These are phyloP conservation scores for Aureobasidium sp. DNA, from an alignment of 2,329 filamentous ascomycete genomes.

Conservation along the genomic window DNA sequence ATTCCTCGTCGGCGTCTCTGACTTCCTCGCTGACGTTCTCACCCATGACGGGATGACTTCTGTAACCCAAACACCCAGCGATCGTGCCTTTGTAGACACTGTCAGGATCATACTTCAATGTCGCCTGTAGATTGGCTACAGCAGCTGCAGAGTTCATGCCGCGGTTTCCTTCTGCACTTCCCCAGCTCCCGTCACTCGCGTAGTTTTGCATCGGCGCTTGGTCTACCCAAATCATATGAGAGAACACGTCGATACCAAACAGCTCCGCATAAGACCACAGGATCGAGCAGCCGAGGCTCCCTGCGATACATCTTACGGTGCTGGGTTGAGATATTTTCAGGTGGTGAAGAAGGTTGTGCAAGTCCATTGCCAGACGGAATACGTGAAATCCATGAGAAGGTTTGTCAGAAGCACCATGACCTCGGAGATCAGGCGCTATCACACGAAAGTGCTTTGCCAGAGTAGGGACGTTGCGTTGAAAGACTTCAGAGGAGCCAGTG, in stretches of 20 bases:
- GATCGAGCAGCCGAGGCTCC: constrained; percentile 13
- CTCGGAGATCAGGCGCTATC: not conserved
- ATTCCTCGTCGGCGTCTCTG: constrained; percentile 6
- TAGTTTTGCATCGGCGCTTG: constrained; percentile 15
- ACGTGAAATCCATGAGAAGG: constrained; percentile 1
- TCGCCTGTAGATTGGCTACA: constrained; percentile 7
- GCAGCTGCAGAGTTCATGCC: constrained; percentile 16
- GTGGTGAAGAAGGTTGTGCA: constrained; percentile 10
- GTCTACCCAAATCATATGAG: constrained; percentile 13
- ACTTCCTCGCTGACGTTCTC: not conserved
- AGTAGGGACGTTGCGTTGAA: not conserved
- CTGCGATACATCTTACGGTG: constrained; percentile 14
- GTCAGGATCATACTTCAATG: constrained; percentile 13
- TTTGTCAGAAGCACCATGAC: constrained; percentile 12
- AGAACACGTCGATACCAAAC: not conserved
- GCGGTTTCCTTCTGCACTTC: constrained; percentile 11
- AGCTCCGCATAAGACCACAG: constrained; percentile 7
- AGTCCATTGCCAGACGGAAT: constrained; percentile 13
- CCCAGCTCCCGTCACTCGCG: constrained; percentile 13
- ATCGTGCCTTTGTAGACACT: constrained; percentile 10
- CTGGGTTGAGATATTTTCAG: not conserved
- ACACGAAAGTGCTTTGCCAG: constrained; percentile 7
- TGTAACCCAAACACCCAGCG: constrained; percentile 10
- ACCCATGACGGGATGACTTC: constrained; percentile 2
- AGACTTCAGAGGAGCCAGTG: constrained; percentile 10